phyloP scores from a whole-genome alignment of 305 asterid species.

The Stenogyne calaminthoides region DNA sequence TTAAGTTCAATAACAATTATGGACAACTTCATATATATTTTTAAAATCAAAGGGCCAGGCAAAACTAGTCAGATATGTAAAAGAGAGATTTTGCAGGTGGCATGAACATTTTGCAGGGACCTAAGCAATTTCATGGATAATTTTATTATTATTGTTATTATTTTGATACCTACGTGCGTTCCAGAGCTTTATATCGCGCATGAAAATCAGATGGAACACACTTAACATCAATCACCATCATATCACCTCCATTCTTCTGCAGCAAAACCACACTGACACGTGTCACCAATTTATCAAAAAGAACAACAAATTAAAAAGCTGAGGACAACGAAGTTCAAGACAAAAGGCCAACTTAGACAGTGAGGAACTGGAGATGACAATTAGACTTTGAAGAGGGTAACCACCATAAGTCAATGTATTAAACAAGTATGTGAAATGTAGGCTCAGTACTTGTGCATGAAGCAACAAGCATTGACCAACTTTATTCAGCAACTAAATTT shows the following conservation, averaged over 20 bases:
- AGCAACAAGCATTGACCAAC: background rate
- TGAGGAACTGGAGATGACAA: background rate
- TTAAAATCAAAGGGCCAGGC: background rate
- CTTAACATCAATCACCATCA: constrained; percentile 71
- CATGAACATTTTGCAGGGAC: constrained; percentile 22
- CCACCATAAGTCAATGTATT: constrained; percentile 13
- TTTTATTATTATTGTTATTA: constrained; percentile 25
- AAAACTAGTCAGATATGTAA: background rate
- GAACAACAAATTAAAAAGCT: constrained; percentile 1
- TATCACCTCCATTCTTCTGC: constrained; percentile 83
- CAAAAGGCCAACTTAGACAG: constrained; percentile 12
- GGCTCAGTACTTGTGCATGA: constrained; percentile 11
- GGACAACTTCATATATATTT: background rate
- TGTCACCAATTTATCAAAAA: constrained; percentile 27
- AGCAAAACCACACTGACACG: constrained; percentile 32
- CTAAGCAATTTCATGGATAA: constrained; percentile 15
- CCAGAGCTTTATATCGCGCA: constrained; percentile 83
- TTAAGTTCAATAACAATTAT: background rate
- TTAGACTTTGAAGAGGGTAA: background rate
- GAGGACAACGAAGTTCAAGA: constrained; percentile 1
- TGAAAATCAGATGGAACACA: constrained; percentile 87
- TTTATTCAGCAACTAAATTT: constrained; percentile 10
- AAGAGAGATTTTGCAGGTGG: constrained; percentile 6
- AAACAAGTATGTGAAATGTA: background rate
- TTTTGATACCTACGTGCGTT: constrained; percentile 90